Evolutionary conservation across 306 rosid species (phyloP), one percentile per base, ranked within the genome.

Genomic region (Cucurbita pepo): DNA sequence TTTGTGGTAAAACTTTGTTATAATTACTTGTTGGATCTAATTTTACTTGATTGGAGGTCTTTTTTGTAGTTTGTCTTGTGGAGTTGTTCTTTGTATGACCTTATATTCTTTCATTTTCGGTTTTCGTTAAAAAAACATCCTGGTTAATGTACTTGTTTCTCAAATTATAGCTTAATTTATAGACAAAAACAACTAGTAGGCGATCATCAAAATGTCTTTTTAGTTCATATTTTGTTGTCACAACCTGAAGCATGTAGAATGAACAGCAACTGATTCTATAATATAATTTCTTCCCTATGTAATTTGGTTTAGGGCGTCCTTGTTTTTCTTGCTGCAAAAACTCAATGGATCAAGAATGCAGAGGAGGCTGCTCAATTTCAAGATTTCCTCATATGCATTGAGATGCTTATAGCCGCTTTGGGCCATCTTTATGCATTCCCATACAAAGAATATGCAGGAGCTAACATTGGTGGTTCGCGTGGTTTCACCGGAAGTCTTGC

Each of bases 371-470:
- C 97, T 63, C 71, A 79, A 63, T 92, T 81, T 71, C 99, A 95
- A 90, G 81, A 89, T 80, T 95, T 95, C 82, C 89, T 91, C 60
- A 86, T 95, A 62, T 95, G 99, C 71, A 87, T 95, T 64, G 99
- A 95, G 95, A 95, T 95, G 99, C 95, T 95, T 77, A 65, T 86
- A 75, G 99, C 99, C 71, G 99, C 99, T 6, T 78, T 86, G 19
- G 99, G 96, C 54, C 99, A 91, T 79, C 84, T 95, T 19, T 95
- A 85, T 74, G 99, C 99, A 69, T 91, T 95, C 77, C 99, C 99
- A n/a, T 95, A 95, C 95, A 91, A 91, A 82, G 99, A 95, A 82
- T 95, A 95, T 79, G 96, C 99, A 13, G 99, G 99, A 70, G 99
- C 99, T 73, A 95, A 91, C 77, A 88, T 95, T 69, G 97, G 96